Evolutionary conservation across 176 grass and related monocot genomes (phyloP).

Genomic region (Oryza longistaminata): DNA sequence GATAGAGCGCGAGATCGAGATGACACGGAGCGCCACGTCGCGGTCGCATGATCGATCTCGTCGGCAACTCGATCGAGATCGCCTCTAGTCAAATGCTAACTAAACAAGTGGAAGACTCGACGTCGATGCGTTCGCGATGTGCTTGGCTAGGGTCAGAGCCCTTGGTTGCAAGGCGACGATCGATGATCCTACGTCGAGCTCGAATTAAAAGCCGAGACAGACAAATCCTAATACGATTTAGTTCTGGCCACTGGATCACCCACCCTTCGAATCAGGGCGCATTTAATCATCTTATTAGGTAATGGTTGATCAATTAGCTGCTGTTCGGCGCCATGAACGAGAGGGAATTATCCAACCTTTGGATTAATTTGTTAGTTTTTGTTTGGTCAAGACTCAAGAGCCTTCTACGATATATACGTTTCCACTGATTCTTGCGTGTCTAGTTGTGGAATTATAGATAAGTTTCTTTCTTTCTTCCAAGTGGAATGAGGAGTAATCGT

Average conservation of each 20-base stretch:
- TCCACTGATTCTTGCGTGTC: too few relatives aligned
- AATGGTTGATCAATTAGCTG: neutral
- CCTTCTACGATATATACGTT: neutral
- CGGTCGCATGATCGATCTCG: neutral
- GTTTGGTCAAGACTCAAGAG: neutral
- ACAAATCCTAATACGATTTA: neutral
- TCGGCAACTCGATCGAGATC: neutral
- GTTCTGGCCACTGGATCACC: neutral
- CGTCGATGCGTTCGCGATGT: neutral
- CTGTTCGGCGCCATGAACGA: slow-evolving; percentile 20
- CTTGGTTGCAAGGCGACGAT: slow-evolving; percentile 22
- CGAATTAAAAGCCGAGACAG: neutral
- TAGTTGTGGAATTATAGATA: neutral
- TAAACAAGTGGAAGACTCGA: neutral
- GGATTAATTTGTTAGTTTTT: neutral
- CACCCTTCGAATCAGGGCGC: slow-evolving; percentile 6
- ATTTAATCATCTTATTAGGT: slow-evolving; percentile 1
- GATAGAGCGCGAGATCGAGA: neutral
- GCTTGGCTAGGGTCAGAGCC: slow-evolving; percentile 23
- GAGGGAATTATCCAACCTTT: slow-evolving; percentile 7
- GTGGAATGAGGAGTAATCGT: neutral
- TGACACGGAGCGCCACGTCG: neutral
- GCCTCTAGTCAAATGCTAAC: neutral
- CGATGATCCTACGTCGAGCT: neutral
- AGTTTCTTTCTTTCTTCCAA: neutral